Evolutionary conservation across 768 basidiomycete genomes (phyloP).

Genomic region (Cyclocybe aegerita): DNA sequence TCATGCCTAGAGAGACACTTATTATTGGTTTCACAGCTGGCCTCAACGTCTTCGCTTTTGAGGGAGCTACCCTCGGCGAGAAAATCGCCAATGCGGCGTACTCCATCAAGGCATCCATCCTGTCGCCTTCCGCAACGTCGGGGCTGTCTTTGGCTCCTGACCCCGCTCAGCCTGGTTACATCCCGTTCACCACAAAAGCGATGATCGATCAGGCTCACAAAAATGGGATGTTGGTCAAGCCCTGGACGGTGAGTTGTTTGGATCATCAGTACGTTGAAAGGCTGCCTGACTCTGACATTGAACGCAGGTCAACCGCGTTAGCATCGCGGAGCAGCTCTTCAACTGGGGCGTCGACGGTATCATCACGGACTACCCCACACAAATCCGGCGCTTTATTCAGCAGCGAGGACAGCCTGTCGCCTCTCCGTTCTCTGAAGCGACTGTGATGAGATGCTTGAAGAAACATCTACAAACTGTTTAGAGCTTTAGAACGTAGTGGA

Average conservation of each 20-base stretch:
- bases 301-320: constrained; percentile 58
- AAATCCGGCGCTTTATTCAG: constrained; percentile 55
- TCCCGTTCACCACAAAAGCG: constrained; percentile 60
- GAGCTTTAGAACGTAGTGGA: not conserved
- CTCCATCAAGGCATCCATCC: constrained; percentile 59
- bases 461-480: constrained; percentile 42
- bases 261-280: not conserved
- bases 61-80: constrained; percentile 53
- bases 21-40: constrained; percentile 50
- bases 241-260: constrained; percentile 63
- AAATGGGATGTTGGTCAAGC: constrained; percentile 62
- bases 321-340: constrained; percentile 58
- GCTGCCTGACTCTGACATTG: not conserved
- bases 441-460: constrained; percentile 61
- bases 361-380: constrained; percentile 72
- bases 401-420: constrained; percentile 53
- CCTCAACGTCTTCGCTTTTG: constrained; percentile 65
- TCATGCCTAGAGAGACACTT: constrained; percentile 12
- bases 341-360: constrained; percentile 70
- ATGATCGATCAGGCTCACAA: constrained; percentile 71
- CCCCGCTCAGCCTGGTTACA: constrained; percentile 41
- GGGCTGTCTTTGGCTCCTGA: constrained; percentile 39
- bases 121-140: constrained; percentile 58
- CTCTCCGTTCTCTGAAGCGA: constrained; percentile 55
- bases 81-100: constrained; percentile 70